phyloP scores from a whole-genome alignment of 768 basidiomycete species.

The Calocera viscosa region DNA sequence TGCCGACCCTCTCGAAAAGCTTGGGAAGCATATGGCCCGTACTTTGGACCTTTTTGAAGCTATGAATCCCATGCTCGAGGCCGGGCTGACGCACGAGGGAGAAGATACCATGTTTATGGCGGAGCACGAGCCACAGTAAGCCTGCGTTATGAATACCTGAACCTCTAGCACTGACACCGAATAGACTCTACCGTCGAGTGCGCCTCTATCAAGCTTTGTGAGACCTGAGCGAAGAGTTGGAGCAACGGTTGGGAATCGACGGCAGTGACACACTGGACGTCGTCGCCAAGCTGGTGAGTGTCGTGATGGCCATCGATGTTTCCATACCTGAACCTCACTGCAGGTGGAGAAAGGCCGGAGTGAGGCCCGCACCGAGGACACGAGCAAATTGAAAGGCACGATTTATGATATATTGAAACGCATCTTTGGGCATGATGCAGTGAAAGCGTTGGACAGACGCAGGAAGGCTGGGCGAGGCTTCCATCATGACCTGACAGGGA shows the following conservation, averaged over 20 bases:
- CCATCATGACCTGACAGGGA: background rate
- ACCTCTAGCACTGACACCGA: too few relatives aligned
- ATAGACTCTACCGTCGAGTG: too few relatives aligned
- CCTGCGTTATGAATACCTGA: too few relatives aligned
- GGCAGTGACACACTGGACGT: background rate
- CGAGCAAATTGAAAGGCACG: background rate
- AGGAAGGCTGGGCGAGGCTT: background rate
- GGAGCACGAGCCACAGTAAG: too few relatives aligned
- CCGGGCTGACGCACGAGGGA: too few relatives aligned
- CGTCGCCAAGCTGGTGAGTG: background rate
- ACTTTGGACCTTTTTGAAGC: too few relatives aligned
- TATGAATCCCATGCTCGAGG: too few relatives aligned
- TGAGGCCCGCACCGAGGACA: background rate
- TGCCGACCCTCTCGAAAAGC: background rate
- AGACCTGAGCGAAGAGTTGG: too few relatives aligned
- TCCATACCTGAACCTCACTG: background rate
- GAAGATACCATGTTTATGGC: too few relatives aligned
- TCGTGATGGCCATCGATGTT: background rate
- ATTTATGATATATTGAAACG: background rate
- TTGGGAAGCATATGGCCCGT: too few relatives aligned
- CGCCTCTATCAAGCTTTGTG: too few relatives aligned
- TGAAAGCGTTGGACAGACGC: background rate
- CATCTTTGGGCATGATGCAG: background rate
- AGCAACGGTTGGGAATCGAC: too few relatives aligned
- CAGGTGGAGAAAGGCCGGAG: background rate